Base-by-base conservation (phyloP, 371 early-diverging fungal species). In the Circinella minor region DNA sequence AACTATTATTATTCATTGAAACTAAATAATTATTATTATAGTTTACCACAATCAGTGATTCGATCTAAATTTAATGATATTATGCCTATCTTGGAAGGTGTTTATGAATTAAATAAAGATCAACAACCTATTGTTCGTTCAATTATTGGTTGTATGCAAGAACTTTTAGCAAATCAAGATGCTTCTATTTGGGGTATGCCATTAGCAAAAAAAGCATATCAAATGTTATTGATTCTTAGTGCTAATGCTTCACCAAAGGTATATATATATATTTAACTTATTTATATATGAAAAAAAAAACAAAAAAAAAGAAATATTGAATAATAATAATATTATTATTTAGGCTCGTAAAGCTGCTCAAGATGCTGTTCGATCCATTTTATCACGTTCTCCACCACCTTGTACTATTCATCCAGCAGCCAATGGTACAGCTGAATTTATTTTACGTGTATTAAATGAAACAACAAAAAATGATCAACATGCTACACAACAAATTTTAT, bases 171-270 rank as follows among this genome's bases (percentile, higher is more conserved):
- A 18, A 89, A 90, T 4, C 96, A 94, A 78, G 97, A 96, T 71
- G 84, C 80, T 34, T 78, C 83, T 7, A 81, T 86, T 43, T 98
- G 97, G 97, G 73, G 73, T 20, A 88, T 87, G 78, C 88, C 86
- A 63, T 77, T 83, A 18, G 82, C 87, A 4, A 89, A 91, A 74
- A 89, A 91, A 70, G 85, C 89, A 3, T 90, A 90, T 72, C 91
- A 92, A 69, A 78, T 88, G 38, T 77, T 98, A 54, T 82, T 97
- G 38, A 77, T 90, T 46, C 84, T 94, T 64, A 88, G 92, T 46
- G 86, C 92, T 9, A 96, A 97, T 74, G 85, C 87, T 49, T 88
- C 96, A 48, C 96, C 97, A 55, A 96, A 97, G 87, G 93, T 96
- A 75, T 54, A 36, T 38, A 61, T 4, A 48, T 14, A 61, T 4